phyloP scores from a whole-genome alignment of 2,329 filamentous ascomycete species.

The Thielaviopsis euricoi region DNA sequence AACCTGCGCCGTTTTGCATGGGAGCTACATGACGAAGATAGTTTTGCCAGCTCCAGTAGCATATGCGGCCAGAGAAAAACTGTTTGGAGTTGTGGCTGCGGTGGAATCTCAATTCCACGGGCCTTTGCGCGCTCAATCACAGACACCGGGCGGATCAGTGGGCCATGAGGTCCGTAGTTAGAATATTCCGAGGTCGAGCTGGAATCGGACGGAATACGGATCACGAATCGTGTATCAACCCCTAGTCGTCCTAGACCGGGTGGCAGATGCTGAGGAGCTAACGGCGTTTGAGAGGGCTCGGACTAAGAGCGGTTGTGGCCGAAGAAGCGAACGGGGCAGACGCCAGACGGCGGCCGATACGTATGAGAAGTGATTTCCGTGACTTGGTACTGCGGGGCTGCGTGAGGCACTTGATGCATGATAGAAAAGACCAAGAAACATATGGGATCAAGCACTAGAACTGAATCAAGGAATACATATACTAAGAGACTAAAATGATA shows the following conservation, averaged over 20 bases:
- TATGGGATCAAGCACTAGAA: background rate
- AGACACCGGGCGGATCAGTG: background rate
- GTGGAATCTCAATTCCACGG: background rate
- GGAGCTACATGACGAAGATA: background rate
- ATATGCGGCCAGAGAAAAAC: background rate
- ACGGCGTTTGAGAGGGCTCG: background rate
- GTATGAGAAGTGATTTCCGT: background rate
- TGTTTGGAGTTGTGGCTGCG: background rate
- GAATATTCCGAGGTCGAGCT: background rate
- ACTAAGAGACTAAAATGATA: background rate
- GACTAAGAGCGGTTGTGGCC: background rate
- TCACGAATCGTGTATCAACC: background rate
- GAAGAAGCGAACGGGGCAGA: background rate
- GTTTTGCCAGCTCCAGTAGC: background rate
- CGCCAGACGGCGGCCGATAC: background rate
- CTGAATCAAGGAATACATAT: background rate
- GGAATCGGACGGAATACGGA: background rate
- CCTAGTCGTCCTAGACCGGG: background rate
- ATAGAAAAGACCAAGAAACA: background rate
- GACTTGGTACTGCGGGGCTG: background rate
- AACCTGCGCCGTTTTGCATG: background rate
- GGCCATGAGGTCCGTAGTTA: background rate
- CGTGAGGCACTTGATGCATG: background rate
- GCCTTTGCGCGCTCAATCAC: background rate
- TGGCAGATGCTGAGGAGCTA: background rate